These are phyloP conservation scores for Ambrosia artemisiifolia DNA, from an alignment of 129 eudicot species.

Conservation along the genomic window DNA sequence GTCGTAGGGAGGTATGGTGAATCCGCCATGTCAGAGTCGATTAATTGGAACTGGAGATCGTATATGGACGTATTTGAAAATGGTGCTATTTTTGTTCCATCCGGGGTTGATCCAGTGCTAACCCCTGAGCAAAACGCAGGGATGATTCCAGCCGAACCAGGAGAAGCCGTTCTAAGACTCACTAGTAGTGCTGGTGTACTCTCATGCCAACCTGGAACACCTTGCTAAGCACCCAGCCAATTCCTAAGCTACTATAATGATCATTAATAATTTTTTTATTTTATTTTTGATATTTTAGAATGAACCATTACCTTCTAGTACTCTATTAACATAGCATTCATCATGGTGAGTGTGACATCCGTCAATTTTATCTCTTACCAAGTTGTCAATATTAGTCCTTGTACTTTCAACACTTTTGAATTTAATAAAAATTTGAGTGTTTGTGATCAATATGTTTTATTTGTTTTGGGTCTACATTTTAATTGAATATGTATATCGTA, in stretches of 20 bases:
- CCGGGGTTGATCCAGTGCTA: constrained; percentile 37
- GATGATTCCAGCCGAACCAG: constrained; percentile 49
- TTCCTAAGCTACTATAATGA: neutral
- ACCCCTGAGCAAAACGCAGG: constrained; percentile 8
- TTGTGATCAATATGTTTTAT: no score
- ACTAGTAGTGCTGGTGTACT: constrained; percentile 53
- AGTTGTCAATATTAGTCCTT: no score
- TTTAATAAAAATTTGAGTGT: no score
- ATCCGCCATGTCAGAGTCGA: constrained; percentile 35
- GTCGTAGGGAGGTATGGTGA: constrained; percentile 62
- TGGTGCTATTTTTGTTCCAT: constrained; percentile 57
- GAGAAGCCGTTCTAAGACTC: constrained; percentile 34
- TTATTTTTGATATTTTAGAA: no score
- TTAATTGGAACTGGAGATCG: constrained; percentile 71
- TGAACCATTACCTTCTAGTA: no score
- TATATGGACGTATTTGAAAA: constrained; percentile 48
- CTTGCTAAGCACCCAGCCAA: constrained; percentile 32
- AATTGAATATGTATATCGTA: no score
- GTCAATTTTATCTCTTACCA: no score
- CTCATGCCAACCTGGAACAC: constrained; percentile 31
- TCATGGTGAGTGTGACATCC: no score
- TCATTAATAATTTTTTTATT: neutral
- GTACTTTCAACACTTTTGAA: no score
- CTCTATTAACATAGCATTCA: no score
- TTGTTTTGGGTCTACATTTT: no score